These are phyloP conservation scores for Talaromyces sp. DNA, from an alignment of 2,329 filamentous ascomycete genomes.

Conservation along the genomic window DNA sequence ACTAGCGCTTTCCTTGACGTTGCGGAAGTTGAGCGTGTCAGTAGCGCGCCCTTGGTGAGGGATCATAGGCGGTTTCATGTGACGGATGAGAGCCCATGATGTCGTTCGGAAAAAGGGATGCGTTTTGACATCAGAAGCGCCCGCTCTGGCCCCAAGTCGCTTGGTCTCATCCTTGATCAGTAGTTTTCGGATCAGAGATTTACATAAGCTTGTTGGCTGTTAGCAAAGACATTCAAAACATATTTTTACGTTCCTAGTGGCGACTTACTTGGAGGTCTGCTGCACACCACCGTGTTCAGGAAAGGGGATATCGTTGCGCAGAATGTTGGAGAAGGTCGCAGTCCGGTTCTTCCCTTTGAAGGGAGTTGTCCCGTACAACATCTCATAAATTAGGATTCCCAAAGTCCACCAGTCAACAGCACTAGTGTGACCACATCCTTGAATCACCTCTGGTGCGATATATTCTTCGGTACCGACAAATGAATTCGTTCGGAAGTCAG, in stretches of 20 bases:
- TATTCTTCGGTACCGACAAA: constrained; percentile 99
- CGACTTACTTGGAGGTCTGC: constrained; percentile 82
- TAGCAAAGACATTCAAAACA: background rate
- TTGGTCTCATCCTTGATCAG: constrained; percentile 97
- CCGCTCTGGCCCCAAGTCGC: constrained; percentile 85
- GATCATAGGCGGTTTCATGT: constrained; percentile 97
- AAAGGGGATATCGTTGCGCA: constrained; percentile 93
- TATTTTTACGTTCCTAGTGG: background rate
- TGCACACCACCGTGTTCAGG: constrained; percentile 80
- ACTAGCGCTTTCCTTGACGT: constrained; percentile 94
- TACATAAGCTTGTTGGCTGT: constrained; percentile 66
- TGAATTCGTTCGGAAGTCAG: constrained; percentile 95
- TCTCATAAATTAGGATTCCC: constrained; percentile 95
- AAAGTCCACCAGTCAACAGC: constrained; percentile 99
- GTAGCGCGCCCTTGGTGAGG: constrained; percentile 84
- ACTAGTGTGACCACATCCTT: constrained; percentile 95
- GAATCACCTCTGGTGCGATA: constrained; percentile 97
- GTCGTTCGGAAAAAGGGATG: constrained; percentile 96
- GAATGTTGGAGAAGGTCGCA: constrained; percentile 94
- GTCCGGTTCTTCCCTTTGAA: constrained; percentile 99
- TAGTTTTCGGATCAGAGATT: constrained; percentile 91
- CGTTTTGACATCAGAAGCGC: constrained; percentile 91
- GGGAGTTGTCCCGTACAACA: constrained; percentile 96
- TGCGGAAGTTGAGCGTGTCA: constrained; percentile 95
- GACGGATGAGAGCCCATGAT: constrained; percentile 92